Evolutionary conservation across 257 asterid genomes (phyloP).

Genomic region (Coffea canephora): DNA sequence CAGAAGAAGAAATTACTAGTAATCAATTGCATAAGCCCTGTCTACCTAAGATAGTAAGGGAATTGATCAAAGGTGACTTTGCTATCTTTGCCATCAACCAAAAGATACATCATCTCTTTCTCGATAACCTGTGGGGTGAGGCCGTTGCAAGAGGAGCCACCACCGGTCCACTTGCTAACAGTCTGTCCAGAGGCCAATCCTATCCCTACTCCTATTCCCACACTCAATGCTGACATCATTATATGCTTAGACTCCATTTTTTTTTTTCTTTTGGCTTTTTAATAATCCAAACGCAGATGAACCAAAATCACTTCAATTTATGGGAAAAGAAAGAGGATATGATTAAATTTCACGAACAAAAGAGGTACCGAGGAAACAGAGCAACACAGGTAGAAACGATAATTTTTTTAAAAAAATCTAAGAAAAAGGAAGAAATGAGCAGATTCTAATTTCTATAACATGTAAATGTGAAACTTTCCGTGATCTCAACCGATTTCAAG

Average conservation of each 20-base stretch:
- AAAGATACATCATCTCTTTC: slow-evolving; percentile 54
- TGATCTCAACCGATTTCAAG: neutral
- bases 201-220: slow-evolving; percentile 73
- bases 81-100: slow-evolving; percentile 57
- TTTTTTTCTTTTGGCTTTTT: neutral
- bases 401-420: too few species aligned
- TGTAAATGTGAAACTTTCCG: neutral
- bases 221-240: slow-evolving; percentile 69
- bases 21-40: neutral
- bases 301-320: neutral
- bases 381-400: too few species aligned
- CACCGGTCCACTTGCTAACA: slow-evolving; percentile 41
- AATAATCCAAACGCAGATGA: neutral
- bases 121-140: slow-evolving; percentile 53
- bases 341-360: too few species aligned
- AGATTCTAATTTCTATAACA: too few species aligned
- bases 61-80: slow-evolving; percentile 66
- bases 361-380: too few species aligned
- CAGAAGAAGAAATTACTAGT: neutral
- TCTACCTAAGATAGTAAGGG: slow-evolving; percentile 69
- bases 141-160: slow-evolving; percentile 27
- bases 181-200: slow-evolving; percentile 77
- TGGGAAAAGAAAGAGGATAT: neutral
- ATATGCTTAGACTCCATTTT: slow-evolving; percentile 66
- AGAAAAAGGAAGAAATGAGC: too few species aligned